These are phyloP conservation scores for Porogramme epimiltina DNA, from an alignment of 1,284 basidiomycete species.

Conservation along the genomic window DNA sequence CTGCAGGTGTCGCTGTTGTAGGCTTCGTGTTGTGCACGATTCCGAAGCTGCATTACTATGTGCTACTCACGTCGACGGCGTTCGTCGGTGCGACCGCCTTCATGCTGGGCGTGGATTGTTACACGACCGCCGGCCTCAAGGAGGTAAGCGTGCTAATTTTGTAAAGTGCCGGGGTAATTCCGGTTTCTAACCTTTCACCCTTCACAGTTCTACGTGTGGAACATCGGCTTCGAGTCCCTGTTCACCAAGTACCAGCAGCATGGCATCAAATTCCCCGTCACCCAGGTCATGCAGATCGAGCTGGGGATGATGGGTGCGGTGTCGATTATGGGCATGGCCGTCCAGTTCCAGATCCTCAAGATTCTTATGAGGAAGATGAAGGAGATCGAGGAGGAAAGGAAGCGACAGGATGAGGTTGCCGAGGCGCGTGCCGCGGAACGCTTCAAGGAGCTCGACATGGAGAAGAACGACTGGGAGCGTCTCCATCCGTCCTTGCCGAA, in stretches of 20 bases:
- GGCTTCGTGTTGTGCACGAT: constrained; percentile 53
- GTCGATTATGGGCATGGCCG: constrained; percentile 84
- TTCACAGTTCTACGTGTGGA: constrained; percentile 89
- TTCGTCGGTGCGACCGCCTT: constrained; percentile 92
- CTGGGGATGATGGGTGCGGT: constrained; percentile 84
- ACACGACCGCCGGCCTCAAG: constrained; percentile 87
- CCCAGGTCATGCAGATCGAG: constrained; percentile 92
- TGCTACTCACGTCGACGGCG: constrained; percentile 82
- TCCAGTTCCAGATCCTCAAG: constrained; percentile 86
- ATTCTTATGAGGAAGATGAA: constrained; percentile 78
- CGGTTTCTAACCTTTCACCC: constrained; percentile 6
- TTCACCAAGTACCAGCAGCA: constrained; percentile 77
- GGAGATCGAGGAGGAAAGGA: constrained; percentile 79
- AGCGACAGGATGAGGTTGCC: constrained; percentile 72
- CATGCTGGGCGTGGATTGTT: constrained; percentile 93
- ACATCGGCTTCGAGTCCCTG: constrained; percentile 80
- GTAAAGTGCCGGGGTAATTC: neutral
- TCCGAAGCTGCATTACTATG: constrained; percentile 72
- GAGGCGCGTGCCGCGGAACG: constrained; percentile 76
- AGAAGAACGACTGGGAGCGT: constrained; percentile 86
- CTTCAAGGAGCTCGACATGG: constrained; percentile 67
- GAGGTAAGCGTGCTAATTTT: constrained; percentile 55
- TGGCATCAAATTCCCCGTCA: constrained; percentile 77
- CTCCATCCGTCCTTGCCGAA: constrained; percentile 69
- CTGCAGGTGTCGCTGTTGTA: constrained; percentile 37